Evolutionary conservation across 2,329 filamentous ascomycete species (phyloP).

Genomic region (Triangularia verruculosa): DNA sequence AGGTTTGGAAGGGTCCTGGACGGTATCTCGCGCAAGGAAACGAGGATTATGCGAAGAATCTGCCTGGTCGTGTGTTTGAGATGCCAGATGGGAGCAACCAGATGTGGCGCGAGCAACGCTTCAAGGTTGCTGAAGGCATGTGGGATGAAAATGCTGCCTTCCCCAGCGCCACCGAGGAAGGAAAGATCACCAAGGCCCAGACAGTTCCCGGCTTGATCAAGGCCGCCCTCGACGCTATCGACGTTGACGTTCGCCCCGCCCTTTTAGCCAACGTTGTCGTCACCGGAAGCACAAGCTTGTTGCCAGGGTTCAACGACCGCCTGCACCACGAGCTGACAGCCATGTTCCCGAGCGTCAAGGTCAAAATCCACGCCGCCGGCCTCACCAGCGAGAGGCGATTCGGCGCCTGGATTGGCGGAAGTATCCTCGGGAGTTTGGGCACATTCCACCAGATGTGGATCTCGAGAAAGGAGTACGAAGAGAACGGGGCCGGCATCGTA

Average conservation of each 20-base stretch:
- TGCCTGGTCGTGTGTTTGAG: constrained; percentile 85
- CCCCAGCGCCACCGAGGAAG: constrained; percentile 40
- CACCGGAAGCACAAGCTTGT: constrained; percentile 80
- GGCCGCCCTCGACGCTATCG: constrained; percentile 72
- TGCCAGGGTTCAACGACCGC: constrained; percentile 90
- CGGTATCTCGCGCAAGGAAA: constrained; percentile 64
- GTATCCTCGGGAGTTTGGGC: constrained; percentile 89
- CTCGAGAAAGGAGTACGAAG: constrained; percentile 93
- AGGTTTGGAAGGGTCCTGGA: constrained; percentile 83
- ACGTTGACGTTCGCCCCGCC: constrained; percentile 82
- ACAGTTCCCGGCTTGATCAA: constrained; percentile 83
- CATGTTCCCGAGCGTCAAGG: constrained; percentile 80
- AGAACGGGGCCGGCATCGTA: constrained; percentile 85
- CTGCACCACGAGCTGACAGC: constrained; percentile 78
- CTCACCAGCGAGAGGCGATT: constrained; percentile 87
- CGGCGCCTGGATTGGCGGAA: constrained; percentile 93
- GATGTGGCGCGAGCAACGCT: constrained; percentile 87
- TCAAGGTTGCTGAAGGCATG: constrained; percentile 80
- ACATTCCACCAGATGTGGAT: constrained; percentile 99
- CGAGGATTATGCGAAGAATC: constrained; percentile 69
- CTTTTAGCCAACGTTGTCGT: constrained; percentile 89
- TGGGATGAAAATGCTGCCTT: constrained; percentile 83
- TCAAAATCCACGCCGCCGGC: constrained; percentile 84
- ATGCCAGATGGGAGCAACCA: constrained; percentile 97
- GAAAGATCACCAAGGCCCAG: constrained; percentile 62